Conservation (phyloP, 176 grass and related monocot genomes). For the Eragrostis curvula region DNA sequence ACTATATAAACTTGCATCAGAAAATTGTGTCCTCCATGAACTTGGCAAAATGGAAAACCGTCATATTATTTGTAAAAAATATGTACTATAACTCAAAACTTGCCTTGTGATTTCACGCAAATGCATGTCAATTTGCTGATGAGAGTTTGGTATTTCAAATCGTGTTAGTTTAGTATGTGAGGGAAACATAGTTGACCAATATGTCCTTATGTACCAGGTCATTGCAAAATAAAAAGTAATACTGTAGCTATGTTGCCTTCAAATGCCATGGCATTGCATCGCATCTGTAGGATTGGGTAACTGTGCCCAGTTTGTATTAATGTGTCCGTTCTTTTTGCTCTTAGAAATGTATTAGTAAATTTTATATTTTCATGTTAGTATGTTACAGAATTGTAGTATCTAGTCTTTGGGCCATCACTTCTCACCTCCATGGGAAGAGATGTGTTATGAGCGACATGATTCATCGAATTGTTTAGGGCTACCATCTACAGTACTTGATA, state of each 20-base stretch:
- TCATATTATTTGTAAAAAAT: neutral
- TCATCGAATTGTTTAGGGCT: neutral
- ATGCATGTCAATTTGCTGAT: neutral
- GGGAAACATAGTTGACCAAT: neutral
- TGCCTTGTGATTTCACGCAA: neutral
- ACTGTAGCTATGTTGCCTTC: conserved; percentile 15
- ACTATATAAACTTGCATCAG: conserved; percentile 9
- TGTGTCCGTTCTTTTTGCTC: neutral
- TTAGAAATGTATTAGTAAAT: neutral
- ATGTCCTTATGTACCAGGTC: neutral
- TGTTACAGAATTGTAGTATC: neutral
- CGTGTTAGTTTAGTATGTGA: neutral
- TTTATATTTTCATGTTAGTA: neutral
- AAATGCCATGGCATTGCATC: neutral
- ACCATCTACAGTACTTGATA: conserved; percentile 1
- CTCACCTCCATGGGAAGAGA: conserved; percentile 11
- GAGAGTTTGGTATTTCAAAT: conserved; percentile 11
- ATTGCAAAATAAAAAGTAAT: conserved; percentile 2
- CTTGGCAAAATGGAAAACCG: neutral
- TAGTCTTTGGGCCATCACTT: neutral
- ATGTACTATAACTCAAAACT: neutral
- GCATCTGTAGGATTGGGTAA: conserved; percentile 17
- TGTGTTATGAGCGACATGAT: neutral
- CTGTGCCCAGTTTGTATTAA: neutral
- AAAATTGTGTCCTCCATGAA: neutral